Percentiles rank a stretch among this genome's conserved stretches.
These are phyloP conservation scores for Solanum virginianum DNA, from an alignment of 257 asterid species.

Conservation along the genomic window DNA sequence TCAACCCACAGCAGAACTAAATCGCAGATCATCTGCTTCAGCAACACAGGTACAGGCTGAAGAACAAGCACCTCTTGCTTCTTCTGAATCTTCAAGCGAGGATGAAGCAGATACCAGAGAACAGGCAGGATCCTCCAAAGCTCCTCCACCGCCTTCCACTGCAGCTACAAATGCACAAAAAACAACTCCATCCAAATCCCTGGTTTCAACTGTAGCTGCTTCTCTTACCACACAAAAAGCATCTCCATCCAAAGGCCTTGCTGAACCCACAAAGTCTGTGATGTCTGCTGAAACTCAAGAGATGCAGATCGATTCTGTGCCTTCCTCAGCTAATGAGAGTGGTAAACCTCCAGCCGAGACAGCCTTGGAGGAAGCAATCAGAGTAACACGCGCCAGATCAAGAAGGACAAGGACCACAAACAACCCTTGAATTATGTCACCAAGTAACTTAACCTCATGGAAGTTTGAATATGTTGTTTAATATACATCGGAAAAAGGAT, in stretches of 20 bases:
- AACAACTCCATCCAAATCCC: conserved; percentile 21
- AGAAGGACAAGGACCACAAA: neutral
- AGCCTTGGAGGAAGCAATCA: neutral
- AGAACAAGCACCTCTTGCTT: conserved; percentile 27
- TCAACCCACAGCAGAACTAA: conserved; percentile 25
- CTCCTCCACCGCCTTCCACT: conserved; percentile 19
- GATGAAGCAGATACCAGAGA: conserved; percentile 29
- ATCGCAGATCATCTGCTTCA: conserved; percentile 15
- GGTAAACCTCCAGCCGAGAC: neutral
- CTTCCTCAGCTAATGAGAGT: neutral
- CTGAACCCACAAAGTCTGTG: conserved; percentile 19
- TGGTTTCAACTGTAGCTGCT: conserved; percentile 18
- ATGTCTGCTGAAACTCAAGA: neutral
- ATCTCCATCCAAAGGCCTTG: conserved; percentile 17
- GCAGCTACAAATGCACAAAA: conserved; percentile 32
- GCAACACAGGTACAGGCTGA: conserved; percentile 3
- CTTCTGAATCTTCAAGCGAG: conserved; percentile 32
- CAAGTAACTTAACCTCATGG: neutral
- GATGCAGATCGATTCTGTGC: neutral
- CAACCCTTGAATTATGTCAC: neutral
- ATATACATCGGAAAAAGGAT: neutral
- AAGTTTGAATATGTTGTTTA: neutral
- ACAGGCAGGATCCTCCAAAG: conserved; percentile 25
- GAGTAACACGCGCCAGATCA: conserved; percentile 3
- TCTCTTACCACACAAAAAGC: conserved; percentile 35